Conservation (phyloP, 2,329 filamentous ascomycete species). For the Neurospora crassa region DNA sequence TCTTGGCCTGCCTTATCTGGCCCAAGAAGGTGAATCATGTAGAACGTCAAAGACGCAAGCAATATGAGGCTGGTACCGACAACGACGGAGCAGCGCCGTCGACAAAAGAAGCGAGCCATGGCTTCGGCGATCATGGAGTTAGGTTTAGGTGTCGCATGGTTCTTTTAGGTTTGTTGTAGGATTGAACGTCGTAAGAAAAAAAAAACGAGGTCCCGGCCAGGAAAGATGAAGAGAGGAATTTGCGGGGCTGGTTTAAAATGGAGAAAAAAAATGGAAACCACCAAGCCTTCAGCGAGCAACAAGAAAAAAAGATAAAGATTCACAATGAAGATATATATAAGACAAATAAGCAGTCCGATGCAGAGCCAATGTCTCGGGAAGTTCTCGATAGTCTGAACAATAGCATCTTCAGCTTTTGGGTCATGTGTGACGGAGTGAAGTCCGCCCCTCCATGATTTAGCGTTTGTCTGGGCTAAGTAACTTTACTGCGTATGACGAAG, state of each 20-base stretch:
- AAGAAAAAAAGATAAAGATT: background rate
- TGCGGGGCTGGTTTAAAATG: background rate
- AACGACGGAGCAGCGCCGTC: background rate
- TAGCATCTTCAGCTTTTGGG: background rate
- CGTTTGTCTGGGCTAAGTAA: background rate
- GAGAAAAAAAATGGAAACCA: no score
- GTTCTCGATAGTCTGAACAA: background rate
- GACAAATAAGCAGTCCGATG: background rate
- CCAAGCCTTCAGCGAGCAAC: background rate
- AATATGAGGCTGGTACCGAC: constrained; percentile 1
- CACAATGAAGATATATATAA: background rate
- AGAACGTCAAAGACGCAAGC: constrained; percentile 4
- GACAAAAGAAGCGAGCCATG: background rate
- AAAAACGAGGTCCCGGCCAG: background rate
- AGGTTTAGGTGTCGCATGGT: background rate
- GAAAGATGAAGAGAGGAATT: background rate
- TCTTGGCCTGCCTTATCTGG: background rate
- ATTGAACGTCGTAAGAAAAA: background rate
- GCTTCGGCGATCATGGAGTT: background rate
- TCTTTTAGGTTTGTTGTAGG: background rate
- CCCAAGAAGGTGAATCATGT: constrained; percentile 8
- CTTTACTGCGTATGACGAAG: background rate
- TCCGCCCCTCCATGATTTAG: background rate
- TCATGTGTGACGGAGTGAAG: background rate
- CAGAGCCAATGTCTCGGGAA: background rate